Evolutionary conservation across 129 eudicot genomes (phyloP).

Genomic region (Glebionis coronaria): DNA sequence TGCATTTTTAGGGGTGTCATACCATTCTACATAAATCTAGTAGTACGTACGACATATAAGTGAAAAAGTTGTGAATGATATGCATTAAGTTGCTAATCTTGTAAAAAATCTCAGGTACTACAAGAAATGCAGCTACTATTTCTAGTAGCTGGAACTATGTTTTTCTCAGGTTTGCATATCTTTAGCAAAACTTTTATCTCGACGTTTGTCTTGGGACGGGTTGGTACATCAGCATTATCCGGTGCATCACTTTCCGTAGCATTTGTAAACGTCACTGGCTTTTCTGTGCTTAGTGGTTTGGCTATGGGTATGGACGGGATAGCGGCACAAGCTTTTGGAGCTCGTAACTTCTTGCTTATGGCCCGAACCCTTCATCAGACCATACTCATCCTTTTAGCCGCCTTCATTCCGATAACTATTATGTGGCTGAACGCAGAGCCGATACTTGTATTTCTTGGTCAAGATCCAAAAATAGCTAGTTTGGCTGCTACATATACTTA

Average conservation of each 20-base stretch:
- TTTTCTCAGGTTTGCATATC: too few relatives aligned
- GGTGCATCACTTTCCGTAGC: slow-evolving; percentile 95
- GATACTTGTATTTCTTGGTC: slow-evolving; percentile 62
- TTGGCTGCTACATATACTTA: slow-evolving; percentile 70
- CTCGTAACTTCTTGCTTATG: slow-evolving; percentile 48
- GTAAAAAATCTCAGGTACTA: too few relatives aligned
- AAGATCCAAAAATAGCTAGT: slow-evolving; percentile 55
- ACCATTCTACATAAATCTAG: too few relatives aligned
- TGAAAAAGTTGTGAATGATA: too few relatives aligned
- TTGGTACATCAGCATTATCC: slow-evolving; percentile 47
- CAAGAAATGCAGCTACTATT: too few relatives aligned
- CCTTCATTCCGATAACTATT: slow-evolving; percentile 62
- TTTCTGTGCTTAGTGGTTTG: slow-evolving; percentile 79
- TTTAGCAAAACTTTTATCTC: too few relatives aligned
- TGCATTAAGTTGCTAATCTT: too few relatives aligned
- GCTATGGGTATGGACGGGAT: slow-evolving; percentile 98
- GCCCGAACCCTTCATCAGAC: slow-evolving; percentile 64
- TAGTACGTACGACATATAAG: too few relatives aligned
- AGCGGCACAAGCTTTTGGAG: slow-evolving; percentile 91
- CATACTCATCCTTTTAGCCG: slow-evolving; percentile 51
- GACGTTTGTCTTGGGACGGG: too few relatives aligned
- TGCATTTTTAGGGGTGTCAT: too few relatives aligned
- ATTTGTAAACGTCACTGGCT: slow-evolving; percentile 84
- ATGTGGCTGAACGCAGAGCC: slow-evolving; percentile 84
- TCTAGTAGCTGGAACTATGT: too few relatives aligned